Conservation (phyloP, 805 yeast species). For the Suhomyces faveliae region DNA sequence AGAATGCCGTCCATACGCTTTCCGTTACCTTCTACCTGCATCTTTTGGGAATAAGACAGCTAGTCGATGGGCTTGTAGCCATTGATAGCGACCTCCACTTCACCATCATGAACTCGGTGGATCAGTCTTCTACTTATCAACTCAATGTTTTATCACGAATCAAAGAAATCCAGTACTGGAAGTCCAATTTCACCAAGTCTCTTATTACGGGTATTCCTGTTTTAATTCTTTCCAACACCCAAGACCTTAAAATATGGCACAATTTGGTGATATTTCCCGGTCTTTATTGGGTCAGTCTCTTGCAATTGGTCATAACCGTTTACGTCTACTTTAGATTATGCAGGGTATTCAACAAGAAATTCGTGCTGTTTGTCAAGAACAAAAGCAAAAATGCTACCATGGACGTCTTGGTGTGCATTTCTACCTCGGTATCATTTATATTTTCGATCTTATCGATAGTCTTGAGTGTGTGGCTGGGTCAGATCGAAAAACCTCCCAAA, state of each 20-base stretch:
- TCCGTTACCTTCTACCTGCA: slow-evolving; percentile 50
- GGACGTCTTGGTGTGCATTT: slow-evolving; percentile 86
- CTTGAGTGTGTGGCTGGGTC: slow-evolving; percentile 44
- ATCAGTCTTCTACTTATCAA: slow-evolving; percentile 60
- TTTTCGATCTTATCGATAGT: slow-evolving; percentile 70
- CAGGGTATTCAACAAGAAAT: slow-evolving; percentile 58
- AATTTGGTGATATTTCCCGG: slow-evolving; percentile 51
- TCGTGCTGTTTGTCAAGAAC: slow-evolving; percentile 63
- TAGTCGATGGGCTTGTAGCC: slow-evolving; percentile 45
- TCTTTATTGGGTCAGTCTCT: slow-evolving; percentile 57
- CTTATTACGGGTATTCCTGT: slow-evolving; percentile 64
- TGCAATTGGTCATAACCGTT: slow-evolving; percentile 56
- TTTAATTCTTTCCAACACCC: slow-evolving; percentile 49
- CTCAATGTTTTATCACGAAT: slow-evolving; percentile 63
- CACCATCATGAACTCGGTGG: slow-evolving; percentile 44
- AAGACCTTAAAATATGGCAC: slow-evolving; percentile 30
- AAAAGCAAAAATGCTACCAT: slow-evolving; percentile 65
- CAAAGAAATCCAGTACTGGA: slow-evolving; percentile 76
- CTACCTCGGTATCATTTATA: slow-evolving; percentile 74
- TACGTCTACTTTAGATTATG: slow-evolving; percentile 72
- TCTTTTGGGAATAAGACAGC: slow-evolving; percentile 58
- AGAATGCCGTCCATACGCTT: slow-evolving; percentile 31
- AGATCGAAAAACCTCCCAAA: slow-evolving; percentile 51
- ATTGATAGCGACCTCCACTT: slow-evolving; percentile 59
- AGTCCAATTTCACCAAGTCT: slow-evolving; percentile 50